These are phyloP conservation scores for Polygonum maritimum DNA, from an alignment of 148 eudicot genomes.

Conservation along the genomic window DNA sequence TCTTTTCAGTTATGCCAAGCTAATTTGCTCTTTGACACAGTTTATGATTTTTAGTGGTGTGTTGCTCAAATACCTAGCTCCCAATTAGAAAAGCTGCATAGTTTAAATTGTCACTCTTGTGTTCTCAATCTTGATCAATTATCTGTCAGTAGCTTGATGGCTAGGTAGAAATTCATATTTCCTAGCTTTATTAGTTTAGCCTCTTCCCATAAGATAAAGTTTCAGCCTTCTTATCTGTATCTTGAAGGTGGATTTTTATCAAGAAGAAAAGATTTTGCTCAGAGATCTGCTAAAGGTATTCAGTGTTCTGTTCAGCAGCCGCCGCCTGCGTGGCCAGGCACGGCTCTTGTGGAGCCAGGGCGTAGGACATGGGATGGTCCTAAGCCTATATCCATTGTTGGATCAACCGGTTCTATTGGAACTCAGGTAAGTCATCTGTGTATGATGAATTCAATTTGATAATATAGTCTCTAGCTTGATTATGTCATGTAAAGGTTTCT, in stretches of 20 bases:
- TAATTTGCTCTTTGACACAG: background rate
- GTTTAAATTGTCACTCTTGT: background rate
- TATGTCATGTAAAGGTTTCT: background rate
- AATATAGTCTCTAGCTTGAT: background rate
- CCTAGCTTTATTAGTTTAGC: background rate
- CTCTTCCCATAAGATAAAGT: background rate
- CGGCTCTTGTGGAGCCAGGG: constrained; percentile 64
- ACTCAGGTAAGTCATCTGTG: constrained; percentile 56
- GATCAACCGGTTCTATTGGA: constrained; percentile 98
- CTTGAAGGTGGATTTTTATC: constrained; percentile 50
- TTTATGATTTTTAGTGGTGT: background rate
- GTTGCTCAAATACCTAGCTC: background rate
- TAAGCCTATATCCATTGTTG: constrained; percentile 86
- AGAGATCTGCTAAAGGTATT: constrained; percentile 37
- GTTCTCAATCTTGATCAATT: constrained; percentile 2
- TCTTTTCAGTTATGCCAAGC: background rate
- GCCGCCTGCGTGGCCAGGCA: constrained; percentile 99
- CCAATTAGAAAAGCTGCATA: background rate
- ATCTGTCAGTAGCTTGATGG: background rate
- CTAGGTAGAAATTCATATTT: background rate
- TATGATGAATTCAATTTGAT: background rate
- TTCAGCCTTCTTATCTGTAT: background rate
- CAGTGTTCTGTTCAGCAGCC: constrained; percentile 75
- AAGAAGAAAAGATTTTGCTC: constrained; percentile 45
- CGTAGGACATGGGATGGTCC: constrained; percentile 80